Conservation (phyloP, 371 early-diverging fungal genomes). For the Actinomortierella wolfii region DNA sequence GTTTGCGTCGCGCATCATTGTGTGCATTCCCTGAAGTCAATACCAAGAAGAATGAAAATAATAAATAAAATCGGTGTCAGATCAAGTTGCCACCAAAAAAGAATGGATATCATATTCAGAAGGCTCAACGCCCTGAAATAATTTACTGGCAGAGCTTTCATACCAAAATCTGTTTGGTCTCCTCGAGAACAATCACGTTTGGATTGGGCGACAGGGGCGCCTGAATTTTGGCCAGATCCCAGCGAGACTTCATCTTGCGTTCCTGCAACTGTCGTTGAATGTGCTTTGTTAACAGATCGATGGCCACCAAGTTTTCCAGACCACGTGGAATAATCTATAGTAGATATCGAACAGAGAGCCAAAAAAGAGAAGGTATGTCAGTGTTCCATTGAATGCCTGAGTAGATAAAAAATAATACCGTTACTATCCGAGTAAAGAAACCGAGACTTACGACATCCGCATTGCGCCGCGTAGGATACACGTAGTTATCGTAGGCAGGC, state of each 20-base stretch:
- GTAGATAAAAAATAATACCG: not conserved
- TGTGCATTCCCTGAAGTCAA: conserved; percentile 71
- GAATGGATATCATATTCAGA: not conserved
- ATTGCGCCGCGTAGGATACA: conserved; percentile 86
- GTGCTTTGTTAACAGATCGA: conserved; percentile 89
- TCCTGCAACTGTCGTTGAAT: conserved; percentile 82
- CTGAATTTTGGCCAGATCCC: conserved; percentile 58
- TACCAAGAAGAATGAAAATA: not conserved
- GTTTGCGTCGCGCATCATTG: conserved; percentile 77
- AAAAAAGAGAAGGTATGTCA: not conserved
- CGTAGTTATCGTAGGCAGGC: conserved; percentile 87
- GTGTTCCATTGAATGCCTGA: too few species aligned
- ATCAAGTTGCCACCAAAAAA: not conserved
- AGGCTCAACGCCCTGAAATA: not conserved
- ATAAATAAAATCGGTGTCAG: too few species aligned
- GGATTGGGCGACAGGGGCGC: conserved; percentile 53
- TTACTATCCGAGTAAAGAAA: not conserved
- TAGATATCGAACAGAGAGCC: not conserved
- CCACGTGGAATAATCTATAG: conserved; percentile 86
- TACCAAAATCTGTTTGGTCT: conserved; percentile 71
- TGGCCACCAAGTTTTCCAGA: conserved; percentile 87
- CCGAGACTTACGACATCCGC: conserved; percentile 75
- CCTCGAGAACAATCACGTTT: conserved; percentile 60
- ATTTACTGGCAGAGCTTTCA: not conserved
- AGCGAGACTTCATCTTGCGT: conserved; percentile 67